Evolutionary conservation across 2,329 filamentous ascomycete species (phyloP).

Genomic region (Fusarium sp.): DNA sequence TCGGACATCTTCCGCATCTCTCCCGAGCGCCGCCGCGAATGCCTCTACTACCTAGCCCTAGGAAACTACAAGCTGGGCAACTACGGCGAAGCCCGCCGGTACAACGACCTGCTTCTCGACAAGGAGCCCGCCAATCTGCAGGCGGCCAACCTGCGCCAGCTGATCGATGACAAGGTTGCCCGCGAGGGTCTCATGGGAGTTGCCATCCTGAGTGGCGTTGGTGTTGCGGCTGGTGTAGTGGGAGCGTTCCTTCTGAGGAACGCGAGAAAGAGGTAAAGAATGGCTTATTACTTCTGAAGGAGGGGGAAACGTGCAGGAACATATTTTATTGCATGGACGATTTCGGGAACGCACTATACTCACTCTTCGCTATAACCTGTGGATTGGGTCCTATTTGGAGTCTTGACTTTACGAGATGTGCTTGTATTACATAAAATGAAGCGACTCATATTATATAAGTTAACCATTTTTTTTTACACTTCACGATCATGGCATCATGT

Average conservation of each 20-base stretch:
- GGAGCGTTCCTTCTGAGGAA: slow-evolving; percentile 89
- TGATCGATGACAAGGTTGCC: slow-evolving; percentile 97
- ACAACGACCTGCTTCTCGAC: slow-evolving; percentile 92
- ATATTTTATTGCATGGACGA: slow-evolving; percentile 29
- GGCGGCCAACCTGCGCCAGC: slow-evolving; percentile 82
- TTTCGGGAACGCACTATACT: slow-evolving; percentile 32
- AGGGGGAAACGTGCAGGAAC: slow-evolving; percentile 9
- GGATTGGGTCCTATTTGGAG: slow-evolving; percentile 31
- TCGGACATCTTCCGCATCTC: slow-evolving; percentile 96
- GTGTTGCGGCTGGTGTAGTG: slow-evolving; percentile 92
- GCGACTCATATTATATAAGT: slow-evolving; percentile 35
- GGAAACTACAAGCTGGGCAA: slow-evolving; percentile 99
- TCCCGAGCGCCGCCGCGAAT: slow-evolving; percentile 94
- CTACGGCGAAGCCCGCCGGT: slow-evolving; percentile 92
- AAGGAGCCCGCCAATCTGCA: slow-evolving; percentile 94
- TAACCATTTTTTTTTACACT: slow-evolving; percentile 11
- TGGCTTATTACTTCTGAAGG: not conserved
- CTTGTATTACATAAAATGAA: slow-evolving; percentile 47
- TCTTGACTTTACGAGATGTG: slow-evolving; percentile 39
- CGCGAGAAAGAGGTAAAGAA: slow-evolving; percentile 68
- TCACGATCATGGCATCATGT: too few relatives aligned
- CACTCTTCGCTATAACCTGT: slow-evolving; percentile 30
- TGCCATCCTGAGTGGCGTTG: slow-evolving; percentile 92
- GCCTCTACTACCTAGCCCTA: slow-evolving; percentile 96
- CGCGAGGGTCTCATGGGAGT: slow-evolving; percentile 95